phyloP scores from a whole-genome alignment of 2,329 filamentous ascomycete genomes.

The Rhynchosporium secalis region DNA sequence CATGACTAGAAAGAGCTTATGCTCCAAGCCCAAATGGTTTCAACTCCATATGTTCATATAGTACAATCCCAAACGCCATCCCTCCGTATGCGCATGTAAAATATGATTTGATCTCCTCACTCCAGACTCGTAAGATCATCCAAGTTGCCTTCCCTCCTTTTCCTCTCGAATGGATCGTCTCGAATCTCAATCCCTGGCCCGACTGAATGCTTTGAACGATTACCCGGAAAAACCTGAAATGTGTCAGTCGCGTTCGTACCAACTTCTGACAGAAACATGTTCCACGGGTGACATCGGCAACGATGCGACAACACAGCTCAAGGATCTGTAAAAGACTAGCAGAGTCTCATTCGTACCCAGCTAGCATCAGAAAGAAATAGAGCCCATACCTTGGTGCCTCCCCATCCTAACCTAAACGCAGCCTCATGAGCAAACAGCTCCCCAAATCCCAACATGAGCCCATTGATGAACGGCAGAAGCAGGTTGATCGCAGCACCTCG shows the following conservation, averaged over 20 bases:
- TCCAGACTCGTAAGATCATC: slow-evolving; percentile 63
- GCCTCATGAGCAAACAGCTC: slow-evolving; percentile 96
- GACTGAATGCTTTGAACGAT: slow-evolving; percentile 52
- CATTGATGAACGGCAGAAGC: slow-evolving; percentile 93
- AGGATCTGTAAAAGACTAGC: not conserved
- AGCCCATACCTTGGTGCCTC: slow-evolving; percentile 77
- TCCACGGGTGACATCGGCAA: not conserved
- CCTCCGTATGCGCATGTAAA: slow-evolving; percentile 25
- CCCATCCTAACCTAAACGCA: slow-evolving; percentile 91
- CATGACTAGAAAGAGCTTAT: not conserved
- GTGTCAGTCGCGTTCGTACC: not conserved
- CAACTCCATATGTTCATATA: slow-evolving; percentile 1
- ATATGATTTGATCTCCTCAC: slow-evolving; percentile 27
- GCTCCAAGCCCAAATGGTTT: not conserved
- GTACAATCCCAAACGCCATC: slow-evolving; percentile 34
- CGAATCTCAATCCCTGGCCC: slow-evolving; percentile 83
- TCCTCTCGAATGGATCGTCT: slow-evolving; percentile 56
- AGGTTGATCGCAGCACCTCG: slow-evolving; percentile 93
- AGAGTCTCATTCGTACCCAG: not conserved
- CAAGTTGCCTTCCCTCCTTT: slow-evolving; percentile 50
- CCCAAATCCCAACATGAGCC: slow-evolving; percentile 96
- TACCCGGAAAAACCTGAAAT: slow-evolving; percentile 38
- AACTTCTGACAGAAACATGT: not conserved
- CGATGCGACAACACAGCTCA: not conserved
- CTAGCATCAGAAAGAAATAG: not conserved